Evolutionary conservation across 495 filamentous ascomycete species (phyloP).

Genomic region (Chaetomium cochliodes): DNA sequence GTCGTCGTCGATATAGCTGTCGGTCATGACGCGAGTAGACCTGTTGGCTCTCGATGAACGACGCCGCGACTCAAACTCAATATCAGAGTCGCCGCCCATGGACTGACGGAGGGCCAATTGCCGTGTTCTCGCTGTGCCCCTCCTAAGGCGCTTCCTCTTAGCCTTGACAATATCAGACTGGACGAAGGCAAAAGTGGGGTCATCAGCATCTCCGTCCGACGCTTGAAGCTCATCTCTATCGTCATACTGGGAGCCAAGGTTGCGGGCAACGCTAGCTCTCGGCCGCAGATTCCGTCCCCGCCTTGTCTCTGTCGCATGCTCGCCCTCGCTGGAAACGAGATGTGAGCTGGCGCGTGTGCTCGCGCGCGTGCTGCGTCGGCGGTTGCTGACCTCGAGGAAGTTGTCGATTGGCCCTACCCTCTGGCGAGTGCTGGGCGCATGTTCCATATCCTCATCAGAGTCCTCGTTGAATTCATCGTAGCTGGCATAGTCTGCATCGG

Average conservation of each 20-base stretch:
- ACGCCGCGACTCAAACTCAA: slow-evolving; percentile 49
- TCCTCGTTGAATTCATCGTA: slow-evolving; percentile 34
- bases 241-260: slow-evolving; percentile 28
- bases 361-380: slow-evolving; percentile 25
- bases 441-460: slow-evolving; percentile 27
- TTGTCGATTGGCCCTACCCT: slow-evolving; percentile 9
- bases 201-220: slow-evolving; percentile 34
- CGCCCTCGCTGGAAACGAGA: slow-evolving; percentile 28
- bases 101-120: background rate
- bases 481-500: slow-evolving; percentile 20
- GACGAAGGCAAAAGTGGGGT: slow-evolving; percentile 36
- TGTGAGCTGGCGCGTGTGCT: slow-evolving; percentile 29
- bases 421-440: slow-evolving; percentile 8
- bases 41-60: slow-evolving; percentile 53
- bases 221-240: slow-evolving; percentile 48
- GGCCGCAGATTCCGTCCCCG: slow-evolving; percentile 13
- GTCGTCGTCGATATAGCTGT: slow-evolving; percentile 54
- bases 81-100: slow-evolving; percentile 38
- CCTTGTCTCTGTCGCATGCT: slow-evolving; percentile 5
- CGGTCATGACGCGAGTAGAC: slow-evolving; percentile 58
- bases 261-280: slow-evolving; percentile 4
- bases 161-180: slow-evolving; percentile 41
- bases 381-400: slow-evolving; percentile 2
- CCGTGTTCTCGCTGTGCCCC: background rate
- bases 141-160: slow-evolving; percentile 11